phyloP scores from a whole-genome alignment of 805 yeast species.

The Jamesozyma spencerorum region DNA sequence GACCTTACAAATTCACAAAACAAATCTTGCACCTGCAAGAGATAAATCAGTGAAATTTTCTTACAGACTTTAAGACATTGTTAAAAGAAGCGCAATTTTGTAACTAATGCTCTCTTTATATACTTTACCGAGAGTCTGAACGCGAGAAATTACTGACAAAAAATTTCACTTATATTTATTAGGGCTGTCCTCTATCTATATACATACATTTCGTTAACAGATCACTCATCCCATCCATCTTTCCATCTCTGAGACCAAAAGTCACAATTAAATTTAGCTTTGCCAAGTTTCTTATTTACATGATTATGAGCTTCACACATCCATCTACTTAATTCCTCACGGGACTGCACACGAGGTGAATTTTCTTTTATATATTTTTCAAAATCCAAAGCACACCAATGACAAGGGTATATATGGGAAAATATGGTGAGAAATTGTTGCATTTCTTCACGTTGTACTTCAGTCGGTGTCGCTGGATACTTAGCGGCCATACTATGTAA shows the following conservation, averaged over 20 bases:
- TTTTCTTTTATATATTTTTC: constrained; percentile 47
- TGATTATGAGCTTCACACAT: constrained; percentile 91
- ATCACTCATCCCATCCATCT: constrained; percentile 68
- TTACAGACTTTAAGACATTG: not conserved
- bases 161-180: too few species aligned
- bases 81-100: too few species aligned
- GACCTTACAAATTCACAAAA: not conserved
- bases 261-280: constrained; percentile 76
- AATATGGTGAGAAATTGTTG: constrained; percentile 58
- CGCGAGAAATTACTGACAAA: too few species aligned
- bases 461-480: constrained; percentile 66
- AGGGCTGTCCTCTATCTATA: too few species aligned
- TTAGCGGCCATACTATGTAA: constrained; percentile 84
- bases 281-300: constrained; percentile 79
- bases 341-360: constrained; percentile 50
- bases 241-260: constrained; percentile 92
- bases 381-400: constrained; percentile 89
- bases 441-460: constrained; percentile 61
- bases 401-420: constrained; percentile 83
- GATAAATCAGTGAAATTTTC: not conserved
- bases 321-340: constrained; percentile 85
- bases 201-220: too few species aligned
- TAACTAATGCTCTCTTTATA: too few species aligned
- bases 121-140: too few species aligned
- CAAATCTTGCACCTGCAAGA: not conserved